These are phyloP conservation scores for Hypoxylon sp. DNA, from an alignment of 2,329 filamentous ascomycete genomes.

Conservation along the genomic window DNA sequence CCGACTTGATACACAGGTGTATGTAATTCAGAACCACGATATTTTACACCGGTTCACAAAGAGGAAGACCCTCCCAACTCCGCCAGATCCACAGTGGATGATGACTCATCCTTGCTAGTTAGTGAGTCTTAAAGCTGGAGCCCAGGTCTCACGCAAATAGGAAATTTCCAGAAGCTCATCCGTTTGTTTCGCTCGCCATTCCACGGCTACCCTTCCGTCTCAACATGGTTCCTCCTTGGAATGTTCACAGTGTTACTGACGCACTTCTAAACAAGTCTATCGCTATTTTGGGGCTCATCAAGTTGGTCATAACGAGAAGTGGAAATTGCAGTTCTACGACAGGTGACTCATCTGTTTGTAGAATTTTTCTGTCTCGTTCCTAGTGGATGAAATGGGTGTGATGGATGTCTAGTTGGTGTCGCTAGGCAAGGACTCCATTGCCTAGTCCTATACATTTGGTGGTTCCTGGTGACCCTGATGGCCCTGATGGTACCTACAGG, in stretches of 20 bases:
- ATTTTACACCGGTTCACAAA: constrained; percentile 18
- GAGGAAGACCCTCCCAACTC: constrained; percentile 35
- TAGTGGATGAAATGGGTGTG: constrained; percentile 7
- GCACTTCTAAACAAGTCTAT: constrained; percentile 42
- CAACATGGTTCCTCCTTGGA: constrained; percentile 29
- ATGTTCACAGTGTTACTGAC: constrained; percentile 44
- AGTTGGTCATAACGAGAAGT: constrained; percentile 27
- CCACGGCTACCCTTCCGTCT: constrained; percentile 32
- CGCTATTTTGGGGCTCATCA: constrained; percentile 15
- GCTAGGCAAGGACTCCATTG: constrained; percentile 16
- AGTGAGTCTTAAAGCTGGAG: constrained; percentile 39
- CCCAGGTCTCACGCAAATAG: constrained; percentile 28
- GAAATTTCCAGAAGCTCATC: constrained; percentile 41
- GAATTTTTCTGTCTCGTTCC: constrained; percentile 34
- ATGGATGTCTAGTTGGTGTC: constrained; percentile 1
- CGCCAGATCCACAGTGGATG: constrained; percentile 44
- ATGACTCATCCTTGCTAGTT: constrained; percentile 46
- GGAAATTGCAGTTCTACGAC: constrained; percentile 44
- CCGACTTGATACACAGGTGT: constrained; percentile 16
- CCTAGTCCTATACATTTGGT: constrained; percentile 20
- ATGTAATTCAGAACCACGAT: constrained; percentile 14
- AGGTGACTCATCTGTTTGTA: constrained; percentile 36
- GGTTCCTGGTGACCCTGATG: constrained; percentile 14
- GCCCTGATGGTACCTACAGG: constrained; percentile 4
- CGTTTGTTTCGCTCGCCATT: constrained; percentile 32